These are phyloP conservation scores for Ormosia semicastrata DNA, from an alignment of 306 rosid species.

Conservation along the genomic window DNA sequence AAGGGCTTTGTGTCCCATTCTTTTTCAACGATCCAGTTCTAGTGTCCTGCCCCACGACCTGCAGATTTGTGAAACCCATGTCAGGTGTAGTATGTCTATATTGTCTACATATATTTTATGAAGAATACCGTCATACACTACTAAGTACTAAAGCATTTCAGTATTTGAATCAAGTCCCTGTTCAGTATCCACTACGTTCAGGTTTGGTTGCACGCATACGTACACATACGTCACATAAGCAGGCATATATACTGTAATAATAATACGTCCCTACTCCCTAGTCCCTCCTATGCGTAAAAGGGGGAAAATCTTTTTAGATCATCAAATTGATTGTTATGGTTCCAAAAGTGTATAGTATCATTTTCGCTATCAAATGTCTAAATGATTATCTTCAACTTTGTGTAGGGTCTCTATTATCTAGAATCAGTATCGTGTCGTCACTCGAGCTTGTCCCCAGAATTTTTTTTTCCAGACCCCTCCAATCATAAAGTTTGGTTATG, in stretches of 20 bases:
- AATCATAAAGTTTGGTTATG: slow-evolving; percentile 21
- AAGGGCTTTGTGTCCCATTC: slow-evolving; percentile 13
- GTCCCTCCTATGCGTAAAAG: neutral
- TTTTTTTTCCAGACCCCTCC: slow-evolving; percentile 5
- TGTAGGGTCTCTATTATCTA: slow-evolving; percentile 30
- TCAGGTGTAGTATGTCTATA: neutral
- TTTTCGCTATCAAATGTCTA: slow-evolving; percentile 14
- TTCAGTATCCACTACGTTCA: slow-evolving; percentile 2
- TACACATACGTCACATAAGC: neutral
- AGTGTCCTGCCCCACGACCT: neutral
- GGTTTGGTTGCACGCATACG: neutral
- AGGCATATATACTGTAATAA: neutral
- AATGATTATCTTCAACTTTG: slow-evolving; percentile 28
- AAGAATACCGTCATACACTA: neutral
- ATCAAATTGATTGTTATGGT: slow-evolving; percentile 27
- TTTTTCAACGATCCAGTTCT: neutral
- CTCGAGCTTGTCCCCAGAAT: slow-evolving; percentile 27
- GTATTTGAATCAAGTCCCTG: neutral
- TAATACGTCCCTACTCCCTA: neutral
- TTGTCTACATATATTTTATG: neutral
- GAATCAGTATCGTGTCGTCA: slow-evolving; percentile 20
- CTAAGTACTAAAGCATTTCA: neutral
- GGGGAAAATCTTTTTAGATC: slow-evolving; percentile 27
- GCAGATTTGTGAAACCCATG: neutral
- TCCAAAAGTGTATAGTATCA: slow-evolving; percentile 17